Conservation (phyloP, 2,329 filamentous ascomycete genomes). For the Aspergillus spinulosporus region DNA sequence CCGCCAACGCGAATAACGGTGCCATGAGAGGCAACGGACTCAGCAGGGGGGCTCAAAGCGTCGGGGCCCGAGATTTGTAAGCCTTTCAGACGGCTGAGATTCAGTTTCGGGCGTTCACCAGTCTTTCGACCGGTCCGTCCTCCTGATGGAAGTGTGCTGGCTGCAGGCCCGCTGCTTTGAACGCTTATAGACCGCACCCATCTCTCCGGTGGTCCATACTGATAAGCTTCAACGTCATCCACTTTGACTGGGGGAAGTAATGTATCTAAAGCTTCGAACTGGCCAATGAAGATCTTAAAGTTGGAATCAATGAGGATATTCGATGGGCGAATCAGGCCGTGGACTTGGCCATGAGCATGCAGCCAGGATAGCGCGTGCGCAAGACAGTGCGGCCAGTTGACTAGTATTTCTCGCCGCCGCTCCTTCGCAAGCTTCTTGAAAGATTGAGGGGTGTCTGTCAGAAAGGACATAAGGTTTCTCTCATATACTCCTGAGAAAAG, state of each 20-base stretch:
- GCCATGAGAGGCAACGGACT: slow-evolving; percentile 36
- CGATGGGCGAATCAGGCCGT: slow-evolving; percentile 60
- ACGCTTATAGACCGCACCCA: slow-evolving; percentile 44
- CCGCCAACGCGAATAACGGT: slow-evolving; percentile 38
- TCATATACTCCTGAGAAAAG: slow-evolving; percentile 46
- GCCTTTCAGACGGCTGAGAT: slow-evolving; percentile 27
- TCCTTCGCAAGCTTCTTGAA: slow-evolving; percentile 47
- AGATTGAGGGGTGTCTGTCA: slow-evolving; percentile 42
- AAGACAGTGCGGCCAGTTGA: slow-evolving; percentile 53
- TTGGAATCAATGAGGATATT: slow-evolving; percentile 60
- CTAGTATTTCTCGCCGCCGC: slow-evolving; percentile 42
- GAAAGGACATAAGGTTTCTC: slow-evolving; percentile 44
- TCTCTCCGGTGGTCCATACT: slow-evolving; percentile 60
- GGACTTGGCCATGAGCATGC: slow-evolving; percentile 56
- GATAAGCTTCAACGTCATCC: slow-evolving; percentile 58
- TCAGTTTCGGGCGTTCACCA: slow-evolving; percentile 23
- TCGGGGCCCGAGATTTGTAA: slow-evolving; percentile 22
- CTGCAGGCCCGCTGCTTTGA: slow-evolving; percentile 34
- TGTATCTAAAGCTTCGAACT: slow-evolving; percentile 57
- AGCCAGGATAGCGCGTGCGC: slow-evolving; percentile 58
- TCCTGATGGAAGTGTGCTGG: slow-evolving; percentile 41
- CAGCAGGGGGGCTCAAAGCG: slow-evolving; percentile 27
- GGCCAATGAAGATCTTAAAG: slow-evolving; percentile 58
- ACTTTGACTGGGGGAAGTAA: slow-evolving; percentile 55
- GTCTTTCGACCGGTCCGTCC: slow-evolving; percentile 41